Percentiles rank a stretch among this genome's conserved stretches.
These are phyloP conservation scores for Ceraceosorus guamensis DNA, from an alignment of 1,284 basidiomycete species.

Conservation along the genomic window DNA sequence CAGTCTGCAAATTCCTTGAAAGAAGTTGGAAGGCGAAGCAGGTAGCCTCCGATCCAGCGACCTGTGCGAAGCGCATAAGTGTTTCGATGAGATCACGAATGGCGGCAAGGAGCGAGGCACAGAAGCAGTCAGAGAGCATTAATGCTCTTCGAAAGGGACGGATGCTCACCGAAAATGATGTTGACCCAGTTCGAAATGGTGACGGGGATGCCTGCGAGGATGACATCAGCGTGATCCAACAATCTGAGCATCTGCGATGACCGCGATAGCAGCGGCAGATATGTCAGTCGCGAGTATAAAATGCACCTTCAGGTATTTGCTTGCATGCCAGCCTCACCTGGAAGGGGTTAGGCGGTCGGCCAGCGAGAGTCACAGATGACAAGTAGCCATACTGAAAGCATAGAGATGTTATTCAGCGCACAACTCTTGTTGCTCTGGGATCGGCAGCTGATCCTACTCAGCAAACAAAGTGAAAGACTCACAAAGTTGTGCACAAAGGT, in stretches of 20 bases:
- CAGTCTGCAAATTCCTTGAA: conserved; percentile 19
- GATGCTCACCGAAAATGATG: conserved; percentile 26
- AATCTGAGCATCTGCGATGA: conserved; percentile 42
- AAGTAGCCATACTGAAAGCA: conserved; percentile 30
- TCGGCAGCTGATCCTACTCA: neutral
- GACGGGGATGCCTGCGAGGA: conserved; percentile 38
- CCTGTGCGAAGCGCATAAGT: conserved; percentile 8
- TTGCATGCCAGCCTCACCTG: no score
- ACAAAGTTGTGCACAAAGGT: conserved; percentile 37
- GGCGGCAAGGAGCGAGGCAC: neutral
- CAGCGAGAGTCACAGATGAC: conserved; percentile 28
- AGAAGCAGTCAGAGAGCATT: conserved; percentile 11
- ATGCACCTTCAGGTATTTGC: no score
- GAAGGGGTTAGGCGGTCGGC: conserved; percentile 30
- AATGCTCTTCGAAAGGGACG: conserved; percentile 13
- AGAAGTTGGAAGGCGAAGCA: conserved; percentile 20
- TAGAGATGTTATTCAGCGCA: no score
- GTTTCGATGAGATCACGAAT: neutral
- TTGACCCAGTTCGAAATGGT: conserved; percentile 25
- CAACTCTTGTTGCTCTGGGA: conserved; percentile 12
- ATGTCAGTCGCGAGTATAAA: no score
- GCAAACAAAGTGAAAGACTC: neutral
- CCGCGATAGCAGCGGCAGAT: no score
- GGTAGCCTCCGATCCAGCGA: conserved; percentile 22
- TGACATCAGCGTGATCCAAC: conserved; percentile 43